These are phyloP conservation scores for Takakia lepidozioides DNA, from an alignment of 225 moss, liverwort and hornwort species.

Conservation along the genomic window DNA sequence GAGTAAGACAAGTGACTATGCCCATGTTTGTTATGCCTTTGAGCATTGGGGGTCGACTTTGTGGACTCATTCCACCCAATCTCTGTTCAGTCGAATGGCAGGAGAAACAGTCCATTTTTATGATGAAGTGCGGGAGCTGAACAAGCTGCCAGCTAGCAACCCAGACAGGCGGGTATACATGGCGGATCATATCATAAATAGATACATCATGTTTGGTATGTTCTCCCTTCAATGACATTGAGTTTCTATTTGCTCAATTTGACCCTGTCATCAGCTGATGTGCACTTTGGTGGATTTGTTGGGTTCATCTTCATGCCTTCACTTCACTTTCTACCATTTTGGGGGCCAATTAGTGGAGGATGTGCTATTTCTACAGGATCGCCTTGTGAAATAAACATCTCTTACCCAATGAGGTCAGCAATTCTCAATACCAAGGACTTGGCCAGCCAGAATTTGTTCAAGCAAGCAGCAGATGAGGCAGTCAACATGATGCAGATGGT, in stretches of 20 bases:
- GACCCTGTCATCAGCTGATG: too few species aligned
- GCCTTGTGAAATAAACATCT: conserved; percentile 32
- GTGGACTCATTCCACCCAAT: too few species aligned
- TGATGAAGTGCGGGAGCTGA: conserved; percentile 23
- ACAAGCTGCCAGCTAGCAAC: conserved; percentile 15
- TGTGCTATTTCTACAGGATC: too few species aligned
- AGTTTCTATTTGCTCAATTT: too few species aligned
- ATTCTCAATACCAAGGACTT: conserved; percentile 28
- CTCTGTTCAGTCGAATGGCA: conserved; percentile 39
- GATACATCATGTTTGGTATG: conserved; percentile 23
- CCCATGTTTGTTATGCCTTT: too few species aligned
- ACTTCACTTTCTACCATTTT: too few species aligned
- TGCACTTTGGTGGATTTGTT: too few species aligned
- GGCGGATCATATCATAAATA: conserved; percentile 32
- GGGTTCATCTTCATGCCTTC: too few species aligned
- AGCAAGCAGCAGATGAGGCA: conserved; percentile 18
- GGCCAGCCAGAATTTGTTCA: conserved; percentile 21
- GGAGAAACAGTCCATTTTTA: conserved; percentile 26
- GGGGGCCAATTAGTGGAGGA: too few species aligned
- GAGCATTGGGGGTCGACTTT: too few species aligned
- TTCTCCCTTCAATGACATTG: neutral
- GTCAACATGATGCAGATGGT: conserved; percentile 27
- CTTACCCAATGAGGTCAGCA: conserved; percentile 23
- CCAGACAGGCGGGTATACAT: conserved; percentile 27
- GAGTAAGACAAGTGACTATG: too few species aligned